Percentiles rank a stretch among this genome's conserved stretches.
Conservation (phyloP, 2,329 filamentous ascomycete genomes). For the Nemania abortiva region DNA sequence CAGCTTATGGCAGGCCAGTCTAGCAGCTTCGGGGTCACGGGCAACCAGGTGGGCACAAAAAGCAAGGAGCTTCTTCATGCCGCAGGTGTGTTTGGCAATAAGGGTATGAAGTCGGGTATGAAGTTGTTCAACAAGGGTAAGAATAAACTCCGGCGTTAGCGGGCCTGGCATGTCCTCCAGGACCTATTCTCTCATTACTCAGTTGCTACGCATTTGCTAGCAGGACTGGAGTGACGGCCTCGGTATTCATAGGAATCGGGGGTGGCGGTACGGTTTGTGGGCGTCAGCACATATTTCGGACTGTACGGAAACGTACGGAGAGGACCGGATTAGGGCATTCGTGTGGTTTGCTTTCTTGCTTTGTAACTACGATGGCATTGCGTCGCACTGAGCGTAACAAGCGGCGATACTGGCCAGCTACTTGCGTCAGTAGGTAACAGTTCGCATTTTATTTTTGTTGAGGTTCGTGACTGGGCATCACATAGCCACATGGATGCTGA, state of each 20-base stretch:
- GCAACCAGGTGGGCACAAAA: slow-evolving; percentile 79
- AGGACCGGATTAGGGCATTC: slow-evolving; percentile 12
- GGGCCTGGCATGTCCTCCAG: slow-evolving; percentile 84
- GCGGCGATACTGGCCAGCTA: neutral
- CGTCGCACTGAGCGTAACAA: neutral
- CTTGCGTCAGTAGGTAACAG: slow-evolving; percentile 6
- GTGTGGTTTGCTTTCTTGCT: neutral
- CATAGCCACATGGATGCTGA: slow-evolving; percentile 12
- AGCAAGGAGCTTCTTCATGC: slow-evolving; percentile 90
- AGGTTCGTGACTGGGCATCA: neutral
- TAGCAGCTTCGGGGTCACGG: slow-evolving; percentile 65
- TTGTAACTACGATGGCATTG: slow-evolving; percentile 16
- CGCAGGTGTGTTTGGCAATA: slow-evolving; percentile 90
- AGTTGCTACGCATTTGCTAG: slow-evolving; percentile 44
- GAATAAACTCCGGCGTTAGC: slow-evolving; percentile 76
- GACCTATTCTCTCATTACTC: slow-evolving; percentile 52
- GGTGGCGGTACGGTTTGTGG: slow-evolving; percentile 27
- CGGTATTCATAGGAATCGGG: slow-evolving; percentile 11
- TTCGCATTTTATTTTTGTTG: neutral
- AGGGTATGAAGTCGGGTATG: slow-evolving; percentile 90
- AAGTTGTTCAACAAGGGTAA: slow-evolving; percentile 91
- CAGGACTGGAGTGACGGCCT: slow-evolving; percentile 15
- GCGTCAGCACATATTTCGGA: slow-evolving; percentile 21
- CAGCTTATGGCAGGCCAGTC: slow-evolving; percentile 54
- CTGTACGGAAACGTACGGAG: too few species aligned